These are phyloP conservation scores for Scalesia atractyloides DNA, from an alignment of 129 eudicot genomes.

Conservation along the genomic window DNA sequence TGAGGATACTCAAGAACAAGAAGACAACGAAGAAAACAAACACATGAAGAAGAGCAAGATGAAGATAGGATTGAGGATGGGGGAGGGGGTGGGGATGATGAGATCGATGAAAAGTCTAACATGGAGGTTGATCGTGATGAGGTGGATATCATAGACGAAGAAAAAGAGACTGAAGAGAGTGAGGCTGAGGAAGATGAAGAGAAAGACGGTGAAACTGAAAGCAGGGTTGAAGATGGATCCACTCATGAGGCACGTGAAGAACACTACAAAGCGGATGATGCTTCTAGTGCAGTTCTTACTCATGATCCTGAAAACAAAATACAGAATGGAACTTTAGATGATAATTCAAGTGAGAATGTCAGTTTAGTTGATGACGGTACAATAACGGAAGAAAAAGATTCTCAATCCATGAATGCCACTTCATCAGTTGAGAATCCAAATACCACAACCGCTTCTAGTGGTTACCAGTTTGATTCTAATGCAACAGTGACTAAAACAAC, in stretches of 20 bases:
- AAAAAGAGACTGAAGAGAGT: slow-evolving; percentile 43
- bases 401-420: slow-evolving; percentile 25
- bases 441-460: slow-evolving; percentile 24
- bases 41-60: slow-evolving; percentile 41
- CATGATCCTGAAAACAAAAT: slow-evolving; percentile 51
- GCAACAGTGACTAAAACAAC: neutral
- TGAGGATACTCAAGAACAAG: slow-evolving; percentile 42
- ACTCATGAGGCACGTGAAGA: slow-evolving; percentile 78
- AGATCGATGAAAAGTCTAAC: slow-evolving; percentile 49
- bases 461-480: no score
- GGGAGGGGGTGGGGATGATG: slow-evolving; percentile 44
- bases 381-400: slow-evolving; percentile 19
- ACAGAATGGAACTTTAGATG: slow-evolving; percentile 29
- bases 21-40: slow-evolving; percentile 37
- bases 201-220: slow-evolving; percentile 38
- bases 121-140: slow-evolving; percentile 47
- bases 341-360: slow-evolving; percentile 26
- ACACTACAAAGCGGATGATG: slow-evolving; percentile 92
- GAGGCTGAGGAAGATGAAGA: slow-evolving; percentile 34
- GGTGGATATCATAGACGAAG: slow-evolving; percentile 43
- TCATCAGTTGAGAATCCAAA: slow-evolving; percentile 17
- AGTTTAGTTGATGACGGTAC: slow-evolving; percentile 30
- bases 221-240: slow-evolving; percentile 40
- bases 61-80: slow-evolving; percentile 42
- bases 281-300: slow-evolving; percentile 94